Evolutionary conservation across 2,329 filamentous ascomycete species (phyloP), one percentile per base, ranked within the genome.

Genomic region (Dothideomycetes sp.): DNA sequence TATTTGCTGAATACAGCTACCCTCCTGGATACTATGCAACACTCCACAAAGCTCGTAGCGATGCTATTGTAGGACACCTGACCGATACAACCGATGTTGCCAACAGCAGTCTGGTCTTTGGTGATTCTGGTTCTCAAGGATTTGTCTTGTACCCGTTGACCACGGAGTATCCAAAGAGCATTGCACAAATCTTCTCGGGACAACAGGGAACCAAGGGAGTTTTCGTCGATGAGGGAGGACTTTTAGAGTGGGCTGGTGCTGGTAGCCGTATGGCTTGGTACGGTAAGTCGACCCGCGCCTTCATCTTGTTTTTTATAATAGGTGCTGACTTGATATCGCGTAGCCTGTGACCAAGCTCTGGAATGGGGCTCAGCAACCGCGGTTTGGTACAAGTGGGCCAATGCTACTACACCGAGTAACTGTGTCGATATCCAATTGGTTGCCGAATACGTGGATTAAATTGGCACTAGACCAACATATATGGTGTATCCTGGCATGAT

Each of bases 1-100:
- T 47, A 29, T 42, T 37, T 25, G 44, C 44, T 28, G 40, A 46
- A 30, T 46, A 46, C 25, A 25, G 40, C 9, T 47, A 47, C 33
- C 31, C 25, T 5, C 31, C 39, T 10, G 46, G 44, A 19, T 47
- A 47, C 37, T 37, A 24, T 19, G 46, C 46, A 10, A 43, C 46
- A 9, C 37, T 47, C 5, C 30, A 38, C 22, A 34, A 44, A 13
- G 19, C 16, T 5, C 37, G 32, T 32, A 23, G 18, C 4, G 42
- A 45, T 12, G 46, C 43, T 12, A 46, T 46, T 9, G 16, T 40
- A 6, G 46, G 46, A 10, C 38, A 43, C 23, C 25, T 46, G 25
- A 43, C 46, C 24, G 46, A 47, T 23, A 27, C 35, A 20, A 35
- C 34, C n/a, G 31, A 46, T 29, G n/a, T 41, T 12, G 31, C 30